Conservation (phyloP, 768 basidiomycete genomes). For the Agrocybe chaxingu region DNA sequence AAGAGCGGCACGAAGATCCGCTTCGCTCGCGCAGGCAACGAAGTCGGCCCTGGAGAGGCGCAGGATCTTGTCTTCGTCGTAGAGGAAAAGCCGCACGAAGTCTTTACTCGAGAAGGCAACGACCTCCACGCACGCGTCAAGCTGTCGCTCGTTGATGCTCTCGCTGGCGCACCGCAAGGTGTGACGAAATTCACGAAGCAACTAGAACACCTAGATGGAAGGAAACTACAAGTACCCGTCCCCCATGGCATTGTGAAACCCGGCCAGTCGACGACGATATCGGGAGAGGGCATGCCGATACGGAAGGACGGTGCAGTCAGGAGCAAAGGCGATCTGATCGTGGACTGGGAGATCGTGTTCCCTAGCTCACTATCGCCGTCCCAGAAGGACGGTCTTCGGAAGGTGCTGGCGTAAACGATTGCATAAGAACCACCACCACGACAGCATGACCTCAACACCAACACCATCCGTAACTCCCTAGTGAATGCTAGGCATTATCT, state of each 20-base stretch:
- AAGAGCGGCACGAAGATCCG: constrained; percentile 94
- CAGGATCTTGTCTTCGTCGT: constrained; percentile 96
- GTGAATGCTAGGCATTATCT: no score
- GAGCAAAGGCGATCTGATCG: constrained; percentile 80
- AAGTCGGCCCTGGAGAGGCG: constrained; percentile 57
- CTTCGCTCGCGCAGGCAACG: constrained; percentile 86
- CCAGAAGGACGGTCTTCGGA: constrained; percentile 81
- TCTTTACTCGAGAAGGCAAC: constrained; percentile 78
- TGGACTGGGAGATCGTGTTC: constrained; percentile 84
- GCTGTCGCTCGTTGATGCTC: constrained; percentile 80
- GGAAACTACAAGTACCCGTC: constrained; percentile 63
- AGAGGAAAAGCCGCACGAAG: constrained; percentile 88
- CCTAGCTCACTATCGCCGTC: constrained; percentile 68
- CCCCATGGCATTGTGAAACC: constrained; percentile 76
- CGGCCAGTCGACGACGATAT: constrained; percentile 64
- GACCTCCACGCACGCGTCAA: constrained; percentile 62
- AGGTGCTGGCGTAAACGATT: constrained; percentile 41
- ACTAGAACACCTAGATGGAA: constrained; percentile 76
- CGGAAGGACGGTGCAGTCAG: constrained; percentile 69
- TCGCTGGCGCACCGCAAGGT: constrained; percentile 46
- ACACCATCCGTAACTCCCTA: no score
- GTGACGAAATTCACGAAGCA: constrained; percentile 38
- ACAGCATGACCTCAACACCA: no score
- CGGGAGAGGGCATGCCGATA: constrained; percentile 89
- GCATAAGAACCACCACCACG: no score